These are phyloP conservation scores for Boletus speciosus DNA, from an alignment of 768 basidiomycete genomes.

Conservation along the genomic window DNA sequence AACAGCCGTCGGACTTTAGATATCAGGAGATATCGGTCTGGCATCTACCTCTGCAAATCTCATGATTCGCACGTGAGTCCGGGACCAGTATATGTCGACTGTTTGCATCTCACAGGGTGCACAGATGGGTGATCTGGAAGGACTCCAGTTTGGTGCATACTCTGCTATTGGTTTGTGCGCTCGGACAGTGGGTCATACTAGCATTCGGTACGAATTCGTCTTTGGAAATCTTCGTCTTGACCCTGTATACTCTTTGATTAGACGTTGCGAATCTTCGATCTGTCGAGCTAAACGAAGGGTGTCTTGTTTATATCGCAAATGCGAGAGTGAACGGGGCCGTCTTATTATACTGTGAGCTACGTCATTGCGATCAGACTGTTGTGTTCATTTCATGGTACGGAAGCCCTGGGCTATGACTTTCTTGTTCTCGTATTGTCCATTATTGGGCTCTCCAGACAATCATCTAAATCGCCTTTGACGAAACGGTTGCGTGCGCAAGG, in stretches of 20 bases:
- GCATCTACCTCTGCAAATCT: slow-evolving; percentile 23
- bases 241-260: not conserved
- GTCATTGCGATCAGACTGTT: not conserved
- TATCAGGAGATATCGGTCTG: slow-evolving; percentile 11
- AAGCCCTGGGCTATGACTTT: slow-evolving; percentile 24
- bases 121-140: slow-evolving; percentile 31
- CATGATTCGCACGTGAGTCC: slow-evolving; percentile 29
- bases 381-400: not conserved
- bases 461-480: slow-evolving; percentile 15
- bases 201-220: slow-evolving; percentile 7
- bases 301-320: not conserved
- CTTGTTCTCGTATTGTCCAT: slow-evolving; percentile 18
- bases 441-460: slow-evolving; percentile 11
- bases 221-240: not conserved
- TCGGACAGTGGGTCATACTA: slow-evolving; percentile 25
- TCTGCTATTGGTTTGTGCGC: slow-evolving; percentile 6
- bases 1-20: slow-evolving; percentile 4
- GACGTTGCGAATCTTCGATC: slow-evolving; percentile 10
- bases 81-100: not conserved
- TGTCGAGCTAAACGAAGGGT: not conserved
- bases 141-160: slow-evolving; percentile 11
- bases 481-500: slow-evolving; percentile 20
- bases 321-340: slow-evolving; percentile 2
- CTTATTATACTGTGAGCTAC: slow-evolving; percentile 20
- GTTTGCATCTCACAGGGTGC: not conserved